Percentiles rank a stretch among this genome's conserved stretches.
phyloP scores from a whole-genome alignment of 1,284 basidiomycete genomes.

The Inonotus hispidus region DNA sequence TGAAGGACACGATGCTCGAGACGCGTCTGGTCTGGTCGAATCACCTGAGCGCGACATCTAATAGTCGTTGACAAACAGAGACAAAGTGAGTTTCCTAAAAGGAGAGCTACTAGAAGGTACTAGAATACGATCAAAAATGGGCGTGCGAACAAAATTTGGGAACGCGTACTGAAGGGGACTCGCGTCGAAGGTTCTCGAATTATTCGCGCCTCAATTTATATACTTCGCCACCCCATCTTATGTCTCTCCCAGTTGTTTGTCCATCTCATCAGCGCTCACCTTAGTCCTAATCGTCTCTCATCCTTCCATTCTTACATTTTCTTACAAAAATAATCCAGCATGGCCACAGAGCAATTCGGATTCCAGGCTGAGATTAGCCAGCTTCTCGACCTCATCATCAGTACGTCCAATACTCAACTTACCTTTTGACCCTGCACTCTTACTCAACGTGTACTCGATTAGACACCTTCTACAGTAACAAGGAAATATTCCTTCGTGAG shows the following conservation, averaged over 20 bases:
- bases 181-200: constrained; percentile 17
- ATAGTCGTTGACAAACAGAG: too few species aligned
- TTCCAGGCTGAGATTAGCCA: constrained; percentile 98
- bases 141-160: constrained; percentile 3
- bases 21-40: background rate
- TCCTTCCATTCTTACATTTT: constrained; percentile 11
- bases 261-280: background rate
- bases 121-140: constrained; percentile 1
- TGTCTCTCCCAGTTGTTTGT: constrained; percentile 6
- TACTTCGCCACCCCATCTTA: background rate
- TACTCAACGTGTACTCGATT: constrained; percentile 19
- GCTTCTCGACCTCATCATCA: constrained; percentile 88
- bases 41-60: background rate
- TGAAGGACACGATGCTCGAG: background rate
- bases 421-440: background rate
- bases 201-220: background rate
- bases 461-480: constrained; percentile 99
- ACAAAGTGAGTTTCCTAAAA: background rate
- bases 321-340: constrained; percentile 33
- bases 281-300: background rate
- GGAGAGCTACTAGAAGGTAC: constrained; percentile 4
- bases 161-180: background rate
- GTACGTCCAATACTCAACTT: constrained; percentile 38
- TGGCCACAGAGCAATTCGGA: constrained; percentile 80
- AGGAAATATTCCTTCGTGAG: constrained; percentile 98